A percentile compares a stretch with the other conserved stretches of the same genome.
Evolutionary conservation across 306 rosid genomes (phyloP).

Genomic region (Ceratonia siliqua): DNA sequence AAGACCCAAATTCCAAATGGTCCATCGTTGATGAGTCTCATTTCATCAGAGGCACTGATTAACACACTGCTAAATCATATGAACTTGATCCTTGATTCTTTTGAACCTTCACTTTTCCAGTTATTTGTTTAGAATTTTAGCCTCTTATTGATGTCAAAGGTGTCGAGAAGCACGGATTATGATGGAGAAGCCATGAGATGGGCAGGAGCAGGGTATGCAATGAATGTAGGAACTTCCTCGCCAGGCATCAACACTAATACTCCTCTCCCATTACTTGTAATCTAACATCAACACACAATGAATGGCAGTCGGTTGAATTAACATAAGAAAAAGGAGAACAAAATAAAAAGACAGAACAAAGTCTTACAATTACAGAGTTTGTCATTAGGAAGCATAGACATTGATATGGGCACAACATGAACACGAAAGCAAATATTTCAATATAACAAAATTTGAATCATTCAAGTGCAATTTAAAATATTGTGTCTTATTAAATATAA

Average conservation of each 20-base stretch:
- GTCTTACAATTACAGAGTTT: no score
- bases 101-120: background rate
- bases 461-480: no score
- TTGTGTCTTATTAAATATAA: no score
- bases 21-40: background rate
- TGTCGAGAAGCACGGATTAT: background rate
- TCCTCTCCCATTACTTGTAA: conserved; percentile 50
- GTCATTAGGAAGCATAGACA: no score
- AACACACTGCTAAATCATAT: background rate
- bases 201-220: conserved; percentile 65
- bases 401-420: no score
- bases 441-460: no score
- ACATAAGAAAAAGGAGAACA: no score
- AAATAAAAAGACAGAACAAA: no score
- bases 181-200: conserved; percentile 49
- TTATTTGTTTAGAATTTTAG: conserved; percentile 6
- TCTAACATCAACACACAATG: conserved; percentile 37
- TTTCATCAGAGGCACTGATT: background rate
- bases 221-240: conserved; percentile 60
- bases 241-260: conserved; percentile 78
- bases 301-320: background rate
- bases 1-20: background rate
- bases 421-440: no score
- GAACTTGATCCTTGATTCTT: background rate
- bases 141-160: conserved; percentile 6